Base-by-base conservation (phyloP, 1,284 basidiomycete species). In the Marasmius fiardii region DNA sequence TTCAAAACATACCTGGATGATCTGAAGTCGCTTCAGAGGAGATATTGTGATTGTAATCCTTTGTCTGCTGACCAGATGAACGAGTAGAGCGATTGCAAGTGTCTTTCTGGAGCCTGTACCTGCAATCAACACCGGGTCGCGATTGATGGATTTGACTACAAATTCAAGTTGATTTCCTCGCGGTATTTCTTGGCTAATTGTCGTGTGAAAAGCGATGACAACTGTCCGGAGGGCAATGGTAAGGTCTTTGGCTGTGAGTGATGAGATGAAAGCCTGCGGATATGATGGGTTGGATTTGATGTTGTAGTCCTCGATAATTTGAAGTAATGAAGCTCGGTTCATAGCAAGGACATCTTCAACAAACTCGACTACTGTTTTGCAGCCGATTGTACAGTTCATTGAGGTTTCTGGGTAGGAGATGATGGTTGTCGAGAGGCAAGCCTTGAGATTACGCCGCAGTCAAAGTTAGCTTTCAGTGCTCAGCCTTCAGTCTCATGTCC, bases 71-170 rank as follows among this genome's bases (percentile, higher is more conserved):
- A 23, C 31, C 44, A 54, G 16, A 35, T 48, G 52, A 16, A 45
- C 34, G 7, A 53, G 43, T 8, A 53, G 14, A 10, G 47, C 28
- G 21, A 49, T 24, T 10, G 39, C 18, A 6, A 54, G 26, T 23
- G 53, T 54, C 45, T 54, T 54, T 11, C 53, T 33, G 3, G 34
- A 39, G 10, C 53, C 53, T 11, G 53, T 54, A 1, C 53, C 53
- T 20, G 53, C 43, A 37, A 54, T 35, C n/a, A 53, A 8, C 10
- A 20, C 37, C 43, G 52, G 24, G 43, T 43, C 41, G 31, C 45
- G 8, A 12, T 33, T 26, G 49, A 51, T 28, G 16, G 24, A 53
- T 12, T 44, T 12, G 26, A 23, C 23, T 8, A 45, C 43, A 33
- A 23, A 23, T 24, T 21, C 31, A 23, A 53, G 24, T 23, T 45